Conservation (phyloP, 106 monocot genomes). For the Phalaenopsis equestris region DNA sequence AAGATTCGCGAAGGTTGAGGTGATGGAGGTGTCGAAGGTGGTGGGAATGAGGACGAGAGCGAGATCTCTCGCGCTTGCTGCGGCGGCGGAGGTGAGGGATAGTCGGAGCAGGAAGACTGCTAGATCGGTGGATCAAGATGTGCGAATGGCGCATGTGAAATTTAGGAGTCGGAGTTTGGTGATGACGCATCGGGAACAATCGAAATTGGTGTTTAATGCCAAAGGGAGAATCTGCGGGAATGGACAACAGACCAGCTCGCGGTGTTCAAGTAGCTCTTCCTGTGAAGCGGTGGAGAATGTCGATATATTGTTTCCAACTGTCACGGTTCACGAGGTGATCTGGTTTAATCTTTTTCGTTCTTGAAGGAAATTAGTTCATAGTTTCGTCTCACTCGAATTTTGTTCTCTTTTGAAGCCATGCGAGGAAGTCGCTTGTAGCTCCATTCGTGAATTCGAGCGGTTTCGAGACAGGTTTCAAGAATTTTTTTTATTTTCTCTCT, state of each 20-base stretch:
- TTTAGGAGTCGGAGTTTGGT: conserved; percentile 16
- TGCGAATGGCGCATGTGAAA: conserved; percentile 12
- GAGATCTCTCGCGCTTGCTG: conserved; percentile 14
- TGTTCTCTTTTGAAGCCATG: conserved; percentile 4
- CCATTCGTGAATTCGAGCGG: conserved; percentile 8
- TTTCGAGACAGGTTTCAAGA: conserved; percentile 16
- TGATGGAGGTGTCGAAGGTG: conserved; percentile 10
- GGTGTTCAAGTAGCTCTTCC: conserved; percentile 13
- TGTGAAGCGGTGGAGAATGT: neutral
- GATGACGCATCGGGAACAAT: conserved; percentile 6
- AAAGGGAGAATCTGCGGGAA: neutral
- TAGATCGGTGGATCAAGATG: neutral
- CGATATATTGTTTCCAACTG: neutral
- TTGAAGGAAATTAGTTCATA: conserved; percentile 4
- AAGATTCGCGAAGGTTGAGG: neutral
- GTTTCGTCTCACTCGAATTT: neutral
- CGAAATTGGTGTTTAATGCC: neutral
- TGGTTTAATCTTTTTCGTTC: neutral
- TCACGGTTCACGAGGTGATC: conserved; percentile 27
- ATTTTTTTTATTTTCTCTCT: neutral
- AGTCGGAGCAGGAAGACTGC: neutral
- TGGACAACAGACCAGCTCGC: conserved; percentile 8
- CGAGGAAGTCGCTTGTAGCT: conserved; percentile 7
- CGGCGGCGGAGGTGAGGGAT: neutral
- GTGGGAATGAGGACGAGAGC: conserved; percentile 24